Base-by-base conservation (phyloP, 2,329 filamentous ascomycete genomes). In the Alternaria ventricosa region DNA sequence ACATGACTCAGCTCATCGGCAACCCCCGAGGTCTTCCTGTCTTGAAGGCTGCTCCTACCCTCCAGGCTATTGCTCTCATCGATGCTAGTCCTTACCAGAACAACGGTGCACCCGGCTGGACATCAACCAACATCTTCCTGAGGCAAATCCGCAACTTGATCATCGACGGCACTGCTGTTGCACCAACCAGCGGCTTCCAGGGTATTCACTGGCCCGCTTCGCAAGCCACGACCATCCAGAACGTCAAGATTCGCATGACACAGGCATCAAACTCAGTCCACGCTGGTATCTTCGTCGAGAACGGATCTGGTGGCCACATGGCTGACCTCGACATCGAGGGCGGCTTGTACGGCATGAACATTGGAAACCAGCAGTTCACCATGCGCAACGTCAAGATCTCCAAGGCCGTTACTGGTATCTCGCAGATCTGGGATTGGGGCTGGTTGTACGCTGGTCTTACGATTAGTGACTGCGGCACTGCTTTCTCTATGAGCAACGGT, bases 121-220 rank as follows among this genome's bases (percentile, higher is more conserved):
- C 74, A 3, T 84, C 87, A 1, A 88, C 87, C 45, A 89, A 88
- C 69, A 84, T 90, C 10, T 92, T 92, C 76, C 87, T 84, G 70
- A 84, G 89, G 30, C 87, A 89, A 66, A 85, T 92, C 61, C 84
- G 89, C 10, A 92, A 93, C 72, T 83, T 93, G 60, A 82, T 88
- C 61, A 76, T 80, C n/a, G 90, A 92, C 72, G 78, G 85, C 36
- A 88, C 85, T 3, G 79, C 80, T 6, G 82, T 88, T 4, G 79
- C 84, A 47, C 74, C 84, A 0, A 71, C 76, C 5, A 81, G 76
- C 12, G 77, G 81, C 2, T 83, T 85, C 2, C 82, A 85, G 22
- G 82, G 81, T 61, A 80, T 85, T 27, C 83, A 84, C 63, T 84
- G 83, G 83, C 82, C 81, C 12, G 81, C 80, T 22, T 82, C 80